phyloP scores from a whole-genome alignment of 805 yeast genomes.

The Yamadazyma kitorensis region DNA sequence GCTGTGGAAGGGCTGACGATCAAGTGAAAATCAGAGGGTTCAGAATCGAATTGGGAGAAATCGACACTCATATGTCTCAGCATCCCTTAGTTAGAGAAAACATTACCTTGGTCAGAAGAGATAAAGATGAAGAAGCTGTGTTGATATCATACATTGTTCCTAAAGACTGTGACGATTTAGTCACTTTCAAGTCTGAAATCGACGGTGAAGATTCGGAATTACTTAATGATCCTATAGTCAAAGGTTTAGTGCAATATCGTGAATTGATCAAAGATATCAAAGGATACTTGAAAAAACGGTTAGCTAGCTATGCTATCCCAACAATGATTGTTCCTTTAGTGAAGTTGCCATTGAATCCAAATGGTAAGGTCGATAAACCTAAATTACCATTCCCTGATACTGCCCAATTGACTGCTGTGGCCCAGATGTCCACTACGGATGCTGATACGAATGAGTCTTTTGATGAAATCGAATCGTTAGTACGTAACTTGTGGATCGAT shows the following conservation, averaged over 20 bases:
- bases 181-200: slow-evolving; percentile 48
- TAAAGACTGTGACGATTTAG: slow-evolving; percentile 44
- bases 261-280: slow-evolving; percentile 78
- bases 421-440: slow-evolving; percentile 47
- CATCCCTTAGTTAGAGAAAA: slow-evolving; percentile 92
- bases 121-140: slow-evolving; percentile 89
- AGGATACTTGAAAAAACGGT: slow-evolving; percentile 71
- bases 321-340: slow-evolving; percentile 84
- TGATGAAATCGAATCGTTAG: slow-evolving; percentile 59
- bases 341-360: slow-evolving; percentile 90
- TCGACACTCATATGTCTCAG: slow-evolving; percentile 94
- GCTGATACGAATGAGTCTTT: slow-evolving; percentile 49
- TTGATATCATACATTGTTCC: slow-evolving; percentile 92
- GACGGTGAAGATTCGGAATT: slow-evolving; percentile 33
- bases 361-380: slow-evolving; percentile 97
- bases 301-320: slow-evolving; percentile 93
- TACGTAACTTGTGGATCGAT: slow-evolving; percentile 81
- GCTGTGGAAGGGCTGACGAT: slow-evolving; percentile 98
- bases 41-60: slow-evolving; percentile 97
- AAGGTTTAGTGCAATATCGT: slow-evolving; percentile 74
- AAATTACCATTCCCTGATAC: slow-evolving; percentile 92
- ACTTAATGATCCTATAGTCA: slow-evolving; percentile 63
- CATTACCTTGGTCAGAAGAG: slow-evolving; percentile 85
- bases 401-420: slow-evolving; percentile 77
- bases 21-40: slow-evolving; percentile 98